Evolutionary conservation across 805 yeast species (phyloP).

Genomic region (Kluyveromyces nonfermentans): DNA sequence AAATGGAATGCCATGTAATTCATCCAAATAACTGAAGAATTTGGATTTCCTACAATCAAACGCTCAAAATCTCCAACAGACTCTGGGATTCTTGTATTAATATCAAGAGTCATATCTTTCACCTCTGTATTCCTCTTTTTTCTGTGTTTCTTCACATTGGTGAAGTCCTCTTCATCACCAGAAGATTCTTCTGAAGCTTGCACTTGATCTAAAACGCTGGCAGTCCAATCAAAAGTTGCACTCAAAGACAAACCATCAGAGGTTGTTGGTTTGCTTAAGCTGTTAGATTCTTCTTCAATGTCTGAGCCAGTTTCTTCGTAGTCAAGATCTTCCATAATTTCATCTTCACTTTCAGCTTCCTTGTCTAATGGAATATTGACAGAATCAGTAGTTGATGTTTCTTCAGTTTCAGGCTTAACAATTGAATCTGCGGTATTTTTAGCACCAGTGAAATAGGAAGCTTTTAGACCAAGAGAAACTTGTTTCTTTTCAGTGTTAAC

Average conservation of each 20-base stretch:
- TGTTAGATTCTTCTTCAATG: slow-evolving; percentile 30
- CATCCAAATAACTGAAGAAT: slow-evolving; percentile 93
- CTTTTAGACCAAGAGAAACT: slow-evolving; percentile 86
- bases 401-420: slow-evolving; percentile 26
- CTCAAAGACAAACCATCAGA: slow-evolving; percentile 63
- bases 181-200: slow-evolving; percentile 46
- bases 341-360: slow-evolving; percentile 17
- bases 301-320: slow-evolving; percentile 27
- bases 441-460: slow-evolving; percentile 56
- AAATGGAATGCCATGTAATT: slow-evolving; percentile 97
- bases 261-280: slow-evolving; percentile 14
- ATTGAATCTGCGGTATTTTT: slow-evolving; percentile 25
- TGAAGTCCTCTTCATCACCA: slow-evolving; percentile 46
- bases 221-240: slow-evolving; percentile 91
- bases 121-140: slow-evolving; percentile 34
- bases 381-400: slow-evolving; percentile 10
- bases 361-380: slow-evolving; percentile 28
- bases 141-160: slow-evolving; percentile 40
- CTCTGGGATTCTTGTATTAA: slow-evolving; percentile 81
- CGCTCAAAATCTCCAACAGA: slow-evolving; percentile 90
- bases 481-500: slow-evolving; percentile 59
- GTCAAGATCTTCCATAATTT: slow-evolving; percentile 22
- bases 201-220: slow-evolving; percentile 75
- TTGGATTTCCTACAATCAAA: slow-evolving; percentile 81
- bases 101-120: slow-evolving; percentile 78